Evolutionary conservation across 352 stramenopile genomes (phyloP).

Genomic region (Phytophthora quininea): DNA sequence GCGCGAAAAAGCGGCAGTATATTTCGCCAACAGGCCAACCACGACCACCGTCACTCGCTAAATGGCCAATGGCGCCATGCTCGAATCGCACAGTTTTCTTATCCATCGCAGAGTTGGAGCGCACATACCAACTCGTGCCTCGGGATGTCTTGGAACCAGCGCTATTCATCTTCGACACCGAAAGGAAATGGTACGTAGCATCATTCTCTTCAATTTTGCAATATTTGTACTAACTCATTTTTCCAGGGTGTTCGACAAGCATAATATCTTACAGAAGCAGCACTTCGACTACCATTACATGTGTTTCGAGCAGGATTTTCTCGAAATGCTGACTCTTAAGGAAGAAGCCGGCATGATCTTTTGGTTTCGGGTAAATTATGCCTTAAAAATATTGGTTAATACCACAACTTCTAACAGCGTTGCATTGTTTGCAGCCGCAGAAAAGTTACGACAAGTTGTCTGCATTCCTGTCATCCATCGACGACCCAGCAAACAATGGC

Average conservation of each 20-base stretch:
- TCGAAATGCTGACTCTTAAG: constrained; percentile 77
- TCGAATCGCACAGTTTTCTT: constrained; percentile 71
- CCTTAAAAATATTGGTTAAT: constrained; percentile 26
- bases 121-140: constrained; percentile 64
- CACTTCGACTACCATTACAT: constrained; percentile 81
- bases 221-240: background rate
- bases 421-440: constrained; percentile 41
- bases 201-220: background rate
- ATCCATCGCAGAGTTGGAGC: constrained; percentile 70
- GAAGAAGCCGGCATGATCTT: constrained; percentile 75
- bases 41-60: constrained; percentile 54
- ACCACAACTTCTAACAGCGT: constrained; percentile 4
- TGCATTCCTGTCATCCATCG: constrained; percentile 49
- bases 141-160: constrained; percentile 69
- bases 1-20: constrained; percentile 21
- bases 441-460: constrained; percentile 76
- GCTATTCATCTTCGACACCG: constrained; percentile 69
- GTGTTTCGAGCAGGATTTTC: constrained; percentile 75
- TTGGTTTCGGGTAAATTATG: constrained; percentile 63
- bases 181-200: constrained; percentile 62
- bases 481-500: constrained; percentile 50
- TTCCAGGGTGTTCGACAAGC: constrained; percentile 67
- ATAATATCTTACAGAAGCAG: constrained; percentile 72
- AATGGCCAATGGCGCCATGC: constrained; percentile 60
- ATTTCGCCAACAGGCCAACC: constrained; percentile 19